phyloP scores from a whole-genome alignment of 1,139 yeast genomes.

The Scheffersomyces quercinus region DNA sequence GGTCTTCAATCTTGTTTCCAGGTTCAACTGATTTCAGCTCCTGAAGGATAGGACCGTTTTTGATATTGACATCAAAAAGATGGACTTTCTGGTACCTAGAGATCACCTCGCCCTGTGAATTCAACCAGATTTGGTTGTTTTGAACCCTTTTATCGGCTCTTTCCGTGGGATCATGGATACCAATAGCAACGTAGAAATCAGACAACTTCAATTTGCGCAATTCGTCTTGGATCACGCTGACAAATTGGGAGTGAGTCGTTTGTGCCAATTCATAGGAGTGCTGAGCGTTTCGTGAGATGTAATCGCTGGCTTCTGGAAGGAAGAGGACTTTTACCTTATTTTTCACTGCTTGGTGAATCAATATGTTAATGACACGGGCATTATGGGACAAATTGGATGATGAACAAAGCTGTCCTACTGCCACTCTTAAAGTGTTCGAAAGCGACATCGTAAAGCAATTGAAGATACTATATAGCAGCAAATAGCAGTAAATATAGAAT shows the following conservation, averaged over 20 bases:
- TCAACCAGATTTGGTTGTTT: slow-evolving; percentile 74
- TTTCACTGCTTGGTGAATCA: slow-evolving; percentile 63
- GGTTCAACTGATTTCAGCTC: slow-evolving; percentile 84
- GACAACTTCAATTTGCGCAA: slow-evolving; percentile 35
- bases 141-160: slow-evolving; percentile 46
- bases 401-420: slow-evolving; percentile 87
- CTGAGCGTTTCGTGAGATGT: slow-evolving; percentile 66
- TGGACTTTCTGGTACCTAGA: slow-evolving; percentile 83
- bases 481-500: no score
- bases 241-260: slow-evolving; percentile 52
- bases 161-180: slow-evolving; percentile 76
- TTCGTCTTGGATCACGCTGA: slow-evolving; percentile 48
- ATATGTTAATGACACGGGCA: slow-evolving; percentile 53
- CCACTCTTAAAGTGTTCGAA: slow-evolving; percentile 36
- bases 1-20: slow-evolving; percentile 56
- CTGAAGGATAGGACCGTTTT: slow-evolving; percentile 69
- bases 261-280: slow-evolving; percentile 65
- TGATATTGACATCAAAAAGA: slow-evolving; percentile 83
- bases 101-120: slow-evolving; percentile 59
- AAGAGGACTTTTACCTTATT: slow-evolving; percentile 66
- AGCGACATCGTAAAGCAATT: background rate
- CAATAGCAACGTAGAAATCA: slow-evolving; percentile 47
- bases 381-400: slow-evolving; percentile 62
- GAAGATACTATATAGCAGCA: no score
- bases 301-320: slow-evolving; percentile 93